Base-by-base conservation (phyloP, 1,284 basidiomycete species). In the Ustilago tritici region DNA sequence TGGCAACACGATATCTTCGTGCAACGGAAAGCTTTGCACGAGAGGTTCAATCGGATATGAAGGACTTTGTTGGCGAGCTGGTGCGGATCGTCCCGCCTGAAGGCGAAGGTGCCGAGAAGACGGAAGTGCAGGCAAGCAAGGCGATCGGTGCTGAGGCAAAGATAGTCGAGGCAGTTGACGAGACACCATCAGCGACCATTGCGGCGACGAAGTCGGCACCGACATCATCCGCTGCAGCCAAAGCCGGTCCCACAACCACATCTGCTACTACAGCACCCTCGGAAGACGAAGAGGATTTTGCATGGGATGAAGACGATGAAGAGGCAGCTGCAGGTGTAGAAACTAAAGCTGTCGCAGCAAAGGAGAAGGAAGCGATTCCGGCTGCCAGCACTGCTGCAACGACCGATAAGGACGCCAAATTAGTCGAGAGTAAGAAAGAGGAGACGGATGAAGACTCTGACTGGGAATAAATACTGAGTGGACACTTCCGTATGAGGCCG, bases 41-140 rank as follows among this genome's bases (percentile, higher is more conserved):
- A 31, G 80, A 83, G 56, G 66, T 80, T 15, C 78, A 79, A 38
- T 77, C 75, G 43, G 81, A 83, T 32, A 80, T 83, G 78, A 71
- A 65, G 19, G 76, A 74, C 6, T 65, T 83, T 32, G 75, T 80
- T 19, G 71, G 71, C 15, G 81, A 83, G 35, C 55, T 83, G 31
- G 80, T 83, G 9, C 71, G 78, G 15, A 62, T 83, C 23, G 81
- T 83, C 1, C 81, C 81, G 14, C 80, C 81, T 8, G 76, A 78
- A n/a, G 56, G 34, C 5, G 69, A 66, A n/a, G 5, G n/a, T 46
- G 59, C 38, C 10, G n/a, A 8, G 3, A 43, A 32, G 28, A 31
- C 38, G 34, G 53, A 38, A 4, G 5, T 10, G 57, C 9, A 28
- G n/a, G 9, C 49, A 5, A 19, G 41, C 10, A 28, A 34, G 6